Conservation (phyloP, 331 rosid species). For the Saraca asoca region DNA sequence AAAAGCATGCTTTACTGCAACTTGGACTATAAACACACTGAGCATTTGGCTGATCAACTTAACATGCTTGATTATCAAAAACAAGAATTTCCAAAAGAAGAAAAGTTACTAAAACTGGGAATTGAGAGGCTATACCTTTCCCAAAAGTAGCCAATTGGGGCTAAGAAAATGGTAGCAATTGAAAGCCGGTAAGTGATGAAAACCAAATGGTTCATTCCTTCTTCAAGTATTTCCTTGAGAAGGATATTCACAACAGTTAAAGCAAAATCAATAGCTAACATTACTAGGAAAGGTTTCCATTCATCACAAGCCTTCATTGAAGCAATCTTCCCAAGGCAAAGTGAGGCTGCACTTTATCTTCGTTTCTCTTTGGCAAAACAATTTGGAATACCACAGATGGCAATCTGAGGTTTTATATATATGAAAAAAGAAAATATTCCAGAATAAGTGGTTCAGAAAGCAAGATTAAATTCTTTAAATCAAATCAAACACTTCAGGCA, state of each 20-base stretch:
- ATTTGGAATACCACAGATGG: constrained; percentile 28
- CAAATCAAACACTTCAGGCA: constrained; percentile 67
- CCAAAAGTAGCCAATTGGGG: constrained; percentile 65
- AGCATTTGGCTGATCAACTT: too few relatives aligned
- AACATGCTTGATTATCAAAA: background rate
- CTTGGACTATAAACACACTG: background rate
- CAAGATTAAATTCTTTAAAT: constrained; percentile 70
- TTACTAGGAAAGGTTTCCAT: constrained; percentile 77
- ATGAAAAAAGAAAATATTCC: constrained; percentile 40
- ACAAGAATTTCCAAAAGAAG: constrained; percentile 5
- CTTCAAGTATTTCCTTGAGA: constrained; percentile 77
- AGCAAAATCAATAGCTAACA: constrained; percentile 68
- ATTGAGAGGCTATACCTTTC: constrained; percentile 58
- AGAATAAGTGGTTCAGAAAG: constrained; percentile 85
- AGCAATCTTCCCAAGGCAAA: constrained; percentile 30
- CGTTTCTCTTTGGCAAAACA: constrained; percentile 25
- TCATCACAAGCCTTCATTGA: constrained; percentile 51
- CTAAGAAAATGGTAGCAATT: constrained; percentile 70
- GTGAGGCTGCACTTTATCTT: constrained; percentile 11
- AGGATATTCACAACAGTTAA: constrained; percentile 77
- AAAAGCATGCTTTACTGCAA: constrained; percentile 10
- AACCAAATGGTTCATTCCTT: constrained; percentile 88
- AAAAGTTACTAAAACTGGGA: constrained; percentile 10
- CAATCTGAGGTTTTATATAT: constrained; percentile 31
- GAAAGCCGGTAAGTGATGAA: constrained; percentile 72